Percentiles rank a stretch among this genome's conserved stretches.
phyloP scores from a whole-genome alignment of 805 yeast genomes.

The Saccharomycopsis fibuligera region DNA sequence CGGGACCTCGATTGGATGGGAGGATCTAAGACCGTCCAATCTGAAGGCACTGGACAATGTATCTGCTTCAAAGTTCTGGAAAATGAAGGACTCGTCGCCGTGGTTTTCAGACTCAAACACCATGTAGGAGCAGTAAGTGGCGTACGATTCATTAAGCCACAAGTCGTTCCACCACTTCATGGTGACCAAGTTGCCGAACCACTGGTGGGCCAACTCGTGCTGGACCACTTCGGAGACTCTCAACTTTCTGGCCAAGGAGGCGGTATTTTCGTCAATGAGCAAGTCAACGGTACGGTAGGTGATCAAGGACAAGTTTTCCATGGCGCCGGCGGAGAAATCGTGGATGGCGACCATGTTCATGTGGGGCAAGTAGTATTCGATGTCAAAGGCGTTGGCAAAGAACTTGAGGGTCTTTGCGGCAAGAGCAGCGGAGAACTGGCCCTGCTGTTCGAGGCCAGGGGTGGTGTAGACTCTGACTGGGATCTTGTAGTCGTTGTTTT shows the following conservation, averaged over 20 bases:
- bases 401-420: slow-evolving; percentile 71
- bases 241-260: slow-evolving; percentile 57
- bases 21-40: slow-evolving; percentile 73
- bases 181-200: slow-evolving; percentile 87
- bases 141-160: slow-evolving; percentile 86
- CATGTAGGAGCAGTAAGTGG: slow-evolving; percentile 62
- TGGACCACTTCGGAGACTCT: slow-evolving; percentile 82
- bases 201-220: slow-evolving; percentile 87
- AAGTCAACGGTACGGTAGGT: slow-evolving; percentile 76
- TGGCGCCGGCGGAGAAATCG: slow-evolving; percentile 82
- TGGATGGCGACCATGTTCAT: slow-evolving; percentile 78
- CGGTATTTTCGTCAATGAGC: slow-evolving; percentile 62
- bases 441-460: slow-evolving; percentile 67
- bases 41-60: slow-evolving; percentile 68
- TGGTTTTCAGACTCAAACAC: slow-evolving; percentile 79
- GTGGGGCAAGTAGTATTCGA: slow-evolving; percentile 74
- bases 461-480: slow-evolving; percentile 81
- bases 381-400: slow-evolving; percentile 67
- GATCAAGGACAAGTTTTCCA: slow-evolving; percentile 82
- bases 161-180: slow-evolving; percentile 93
- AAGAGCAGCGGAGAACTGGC: slow-evolving; percentile 64
- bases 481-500: slow-evolving; percentile 55
- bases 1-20: slow-evolving; percentile 84
- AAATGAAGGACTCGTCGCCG: slow-evolving; percentile 80
- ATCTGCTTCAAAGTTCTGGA: slow-evolving; percentile 77